phyloP scores from a whole-genome alignment of 2,329 filamentous ascomycete genomes.

The Ilyonectria sp. region DNA sequence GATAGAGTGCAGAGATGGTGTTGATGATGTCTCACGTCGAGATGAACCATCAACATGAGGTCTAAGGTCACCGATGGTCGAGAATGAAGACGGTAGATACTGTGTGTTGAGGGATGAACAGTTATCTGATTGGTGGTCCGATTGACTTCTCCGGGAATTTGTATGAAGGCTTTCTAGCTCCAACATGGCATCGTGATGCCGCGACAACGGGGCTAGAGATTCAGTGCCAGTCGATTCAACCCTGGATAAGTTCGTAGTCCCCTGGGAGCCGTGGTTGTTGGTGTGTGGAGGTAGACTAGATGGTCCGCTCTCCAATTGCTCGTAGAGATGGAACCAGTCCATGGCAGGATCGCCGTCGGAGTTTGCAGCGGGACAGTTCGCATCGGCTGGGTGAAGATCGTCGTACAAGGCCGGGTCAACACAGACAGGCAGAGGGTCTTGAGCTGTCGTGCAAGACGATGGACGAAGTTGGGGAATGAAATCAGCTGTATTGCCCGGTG shows the following conservation, averaged over 20 bases:
- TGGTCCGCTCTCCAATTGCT: neutral
- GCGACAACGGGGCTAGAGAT: neutral
- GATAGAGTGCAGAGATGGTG: neutral
- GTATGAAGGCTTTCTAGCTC: neutral
- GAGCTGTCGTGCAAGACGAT: no score
- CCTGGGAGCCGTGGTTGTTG: no score
- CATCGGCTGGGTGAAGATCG: neutral
- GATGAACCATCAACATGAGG: neutral
- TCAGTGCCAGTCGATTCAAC: neutral
- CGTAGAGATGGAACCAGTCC: neutral
- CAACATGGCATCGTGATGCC: neutral
- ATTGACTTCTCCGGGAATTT: neutral
- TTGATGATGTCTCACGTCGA: neutral
- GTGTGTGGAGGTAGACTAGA: neutral
- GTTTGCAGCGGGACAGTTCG: neutral
- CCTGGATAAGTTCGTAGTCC: neutral
- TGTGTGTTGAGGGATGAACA: neutral
- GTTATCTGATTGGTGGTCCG: neutral
- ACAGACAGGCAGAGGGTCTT: no score
- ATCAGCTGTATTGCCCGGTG: no score
- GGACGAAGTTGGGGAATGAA: no score
- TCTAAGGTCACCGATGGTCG: neutral
- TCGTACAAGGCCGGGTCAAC: no score
- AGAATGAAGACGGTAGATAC: neutral
- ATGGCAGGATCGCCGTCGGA: neutral